Conservation (phyloP, 1,139 yeast species). For the Sugiyamaella japonica region DNA sequence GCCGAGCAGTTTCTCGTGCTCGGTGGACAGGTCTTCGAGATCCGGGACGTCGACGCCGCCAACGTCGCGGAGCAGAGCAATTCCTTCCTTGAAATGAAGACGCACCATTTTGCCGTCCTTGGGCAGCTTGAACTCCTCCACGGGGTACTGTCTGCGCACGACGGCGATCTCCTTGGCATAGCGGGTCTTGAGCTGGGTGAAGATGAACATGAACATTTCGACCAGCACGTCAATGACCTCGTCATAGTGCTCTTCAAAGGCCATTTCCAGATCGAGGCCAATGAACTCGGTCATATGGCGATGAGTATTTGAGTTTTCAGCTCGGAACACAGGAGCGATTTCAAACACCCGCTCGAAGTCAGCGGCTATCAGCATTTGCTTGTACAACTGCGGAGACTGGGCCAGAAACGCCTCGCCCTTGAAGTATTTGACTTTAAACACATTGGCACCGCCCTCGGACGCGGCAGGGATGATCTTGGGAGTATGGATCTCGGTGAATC, state of each 20-base stretch:
- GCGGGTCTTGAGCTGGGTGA: slow-evolving; percentile 76
- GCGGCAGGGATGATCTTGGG: slow-evolving; percentile 96
- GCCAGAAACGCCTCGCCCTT: slow-evolving; percentile 92
- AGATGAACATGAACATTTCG: slow-evolving; percentile 85
- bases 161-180: slow-evolving; percentile 80
- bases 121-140: slow-evolving; percentile 94
- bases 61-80: slow-evolving; percentile 75
- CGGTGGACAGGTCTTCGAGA: slow-evolving; percentile 87
- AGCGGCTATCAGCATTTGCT: slow-evolving; percentile 96
- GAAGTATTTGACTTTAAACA: slow-evolving; percentile 89
- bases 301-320: slow-evolving; percentile 97
- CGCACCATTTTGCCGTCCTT: slow-evolving; percentile 73
- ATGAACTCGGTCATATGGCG: slow-evolving; percentile 99
- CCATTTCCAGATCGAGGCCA: slow-evolving; percentile 97
- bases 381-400: slow-evolving; percentile 96
- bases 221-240: slow-evolving; percentile 84
- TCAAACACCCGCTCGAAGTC: slow-evolving; percentile 96
- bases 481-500: slow-evolving; percentile 89
- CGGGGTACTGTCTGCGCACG: slow-evolving; percentile 95
- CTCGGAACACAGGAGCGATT: slow-evolving; percentile 97
- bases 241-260: slow-evolving; percentile 96
- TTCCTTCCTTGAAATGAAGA: slow-evolving; percentile 87
- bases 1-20: slow-evolving; percentile 91
- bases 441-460: slow-evolving; percentile 97
- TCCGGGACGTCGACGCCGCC: slow-evolving; percentile 82